These are phyloP conservation scores for Ceratocystis papillata DNA, from an alignment of 2,329 filamentous ascomycete species.

Conservation along the genomic window DNA sequence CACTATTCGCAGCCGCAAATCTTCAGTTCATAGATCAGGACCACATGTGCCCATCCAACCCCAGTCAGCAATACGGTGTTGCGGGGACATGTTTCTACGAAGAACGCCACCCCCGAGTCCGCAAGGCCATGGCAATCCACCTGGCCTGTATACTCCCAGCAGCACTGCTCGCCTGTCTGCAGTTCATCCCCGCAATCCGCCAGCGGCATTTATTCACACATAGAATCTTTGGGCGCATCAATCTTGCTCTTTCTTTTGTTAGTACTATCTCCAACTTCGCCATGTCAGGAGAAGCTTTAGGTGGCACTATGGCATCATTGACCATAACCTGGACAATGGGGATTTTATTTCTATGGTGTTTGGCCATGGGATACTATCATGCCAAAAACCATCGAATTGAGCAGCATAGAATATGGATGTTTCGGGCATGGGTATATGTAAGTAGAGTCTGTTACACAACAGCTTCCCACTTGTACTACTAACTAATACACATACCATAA, in stretches of 20 bases:
- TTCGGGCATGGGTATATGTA: slow-evolving; percentile 20
- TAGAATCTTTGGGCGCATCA: neutral
- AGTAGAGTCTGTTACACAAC: neutral
- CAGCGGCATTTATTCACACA: slow-evolving; percentile 1
- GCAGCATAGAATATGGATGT: slow-evolving; percentile 17
- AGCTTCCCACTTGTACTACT: neutral
- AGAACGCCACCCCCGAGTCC: slow-evolving; percentile 2
- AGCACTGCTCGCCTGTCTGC: slow-evolving; percentile 13
- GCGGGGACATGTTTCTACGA: slow-evolving; percentile 18
- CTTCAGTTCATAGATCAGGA: slow-evolving; percentile 16
- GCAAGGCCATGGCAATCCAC: slow-evolving; percentile 8
- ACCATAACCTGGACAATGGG: slow-evolving; percentile 13
- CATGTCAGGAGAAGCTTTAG: slow-evolving; percentile 12
- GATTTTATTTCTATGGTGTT: neutral
- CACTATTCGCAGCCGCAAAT: slow-evolving; percentile 4
- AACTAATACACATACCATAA: neutral
- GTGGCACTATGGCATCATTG: slow-evolving; percentile 9
- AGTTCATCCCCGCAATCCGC: slow-evolving; percentile 19
- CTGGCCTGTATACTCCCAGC: slow-evolving; percentile 17
- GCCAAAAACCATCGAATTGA: slow-evolving; percentile 6
- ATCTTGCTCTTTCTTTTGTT: neutral
- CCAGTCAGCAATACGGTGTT: slow-evolving; percentile 10
- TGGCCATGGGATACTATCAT: slow-evolving; percentile 8
- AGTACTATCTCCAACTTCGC: slow-evolving; percentile 10
- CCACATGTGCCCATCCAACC: slow-evolving; percentile 7